Conservation (phyloP, 2,329 filamentous ascomycete species). For the Dendryphion nanum region DNA sequence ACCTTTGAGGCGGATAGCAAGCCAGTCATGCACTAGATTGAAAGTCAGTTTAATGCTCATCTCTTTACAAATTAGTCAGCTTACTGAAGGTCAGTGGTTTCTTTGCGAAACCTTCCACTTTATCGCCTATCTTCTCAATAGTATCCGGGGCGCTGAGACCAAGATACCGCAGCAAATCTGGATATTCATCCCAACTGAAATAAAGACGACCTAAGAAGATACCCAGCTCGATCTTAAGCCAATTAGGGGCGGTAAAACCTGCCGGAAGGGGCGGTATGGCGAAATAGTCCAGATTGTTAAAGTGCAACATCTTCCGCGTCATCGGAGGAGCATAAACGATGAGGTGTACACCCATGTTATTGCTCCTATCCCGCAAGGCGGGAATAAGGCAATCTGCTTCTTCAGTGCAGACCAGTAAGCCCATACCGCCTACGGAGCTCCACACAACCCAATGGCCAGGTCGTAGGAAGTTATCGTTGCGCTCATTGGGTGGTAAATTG, state of each 20-base stretch:
- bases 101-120: slow-evolving; percentile 14
- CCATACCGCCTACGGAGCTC: slow-evolving; percentile 47
- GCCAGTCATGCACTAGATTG: slow-evolving; percentile 57
- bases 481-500: slow-evolving; percentile 13
- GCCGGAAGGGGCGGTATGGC: slow-evolving; percentile 49
- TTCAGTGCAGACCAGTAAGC: slow-evolving; percentile 55
- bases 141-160: slow-evolving; percentile 8
- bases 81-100: slow-evolving; percentile 29
- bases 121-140: slow-evolving; percentile 1
- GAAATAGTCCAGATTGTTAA: slow-evolving; percentile 56
- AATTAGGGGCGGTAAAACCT: slow-evolving; percentile 46
- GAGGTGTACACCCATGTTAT: slow-evolving; percentile 42
- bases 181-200: slow-evolving; percentile 51
- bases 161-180: slow-evolving; percentile 24
- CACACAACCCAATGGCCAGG: slow-evolving; percentile 64
- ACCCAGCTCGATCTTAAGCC: slow-evolving; percentile 59
- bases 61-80: slow-evolving; percentile 19
- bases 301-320: slow-evolving; percentile 59
- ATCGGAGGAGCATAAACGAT: slow-evolving; percentile 61
- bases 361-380: slow-evolving; percentile 30
- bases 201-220: slow-evolving; percentile 62
- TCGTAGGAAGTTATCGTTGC: slow-evolving; percentile 47
- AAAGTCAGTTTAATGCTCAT: neutral
- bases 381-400: slow-evolving; percentile 59
- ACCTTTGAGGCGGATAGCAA: slow-evolving; percentile 53